Percentiles rank a stretch among this genome's conserved stretches.
Conservation (phyloP, 78 protist species). For the Thecamonas trahens region DNA sequence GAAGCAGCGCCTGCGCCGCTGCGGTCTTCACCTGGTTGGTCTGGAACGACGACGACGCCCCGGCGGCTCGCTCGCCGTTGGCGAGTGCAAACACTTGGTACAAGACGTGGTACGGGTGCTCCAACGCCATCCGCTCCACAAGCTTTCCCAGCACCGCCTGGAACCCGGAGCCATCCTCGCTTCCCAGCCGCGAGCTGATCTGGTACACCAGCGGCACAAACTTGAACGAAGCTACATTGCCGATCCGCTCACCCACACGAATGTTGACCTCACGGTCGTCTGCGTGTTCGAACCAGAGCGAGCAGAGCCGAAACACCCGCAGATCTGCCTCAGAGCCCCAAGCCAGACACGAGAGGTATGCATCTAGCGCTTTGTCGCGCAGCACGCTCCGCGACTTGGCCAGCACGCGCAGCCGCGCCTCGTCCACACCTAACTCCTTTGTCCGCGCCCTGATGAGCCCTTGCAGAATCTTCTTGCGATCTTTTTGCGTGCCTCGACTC, state of each 20-base stretch:
- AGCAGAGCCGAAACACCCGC: not conserved
- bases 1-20: not conserved
- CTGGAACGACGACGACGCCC: not conserved
- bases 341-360: not conserved
- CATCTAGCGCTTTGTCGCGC: not conserved
- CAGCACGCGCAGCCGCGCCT: not conserved
- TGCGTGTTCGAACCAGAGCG: not conserved
- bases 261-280: not conserved
- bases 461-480: not conserved
- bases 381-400: not conserved
- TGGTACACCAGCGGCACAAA: not conserved
- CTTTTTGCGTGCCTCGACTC: too few species aligned
- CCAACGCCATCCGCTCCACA: not conserved
- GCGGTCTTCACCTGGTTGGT: too few species aligned
- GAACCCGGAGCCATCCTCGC: not conserved
- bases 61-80: not conserved
- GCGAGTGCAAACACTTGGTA: not conserved
- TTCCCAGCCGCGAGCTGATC: not conserved
- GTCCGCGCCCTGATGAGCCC: not conserved
- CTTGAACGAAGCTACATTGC: not conserved
- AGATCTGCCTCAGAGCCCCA: not conserved
- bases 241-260: not conserved
- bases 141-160: not conserved
- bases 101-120: slow-evolving; percentile 13
- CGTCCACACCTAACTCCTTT: not conserved